phyloP scores from a whole-genome alignment of 495 filamentous ascomycete species.

The Aspergillus kassunensis region DNA sequence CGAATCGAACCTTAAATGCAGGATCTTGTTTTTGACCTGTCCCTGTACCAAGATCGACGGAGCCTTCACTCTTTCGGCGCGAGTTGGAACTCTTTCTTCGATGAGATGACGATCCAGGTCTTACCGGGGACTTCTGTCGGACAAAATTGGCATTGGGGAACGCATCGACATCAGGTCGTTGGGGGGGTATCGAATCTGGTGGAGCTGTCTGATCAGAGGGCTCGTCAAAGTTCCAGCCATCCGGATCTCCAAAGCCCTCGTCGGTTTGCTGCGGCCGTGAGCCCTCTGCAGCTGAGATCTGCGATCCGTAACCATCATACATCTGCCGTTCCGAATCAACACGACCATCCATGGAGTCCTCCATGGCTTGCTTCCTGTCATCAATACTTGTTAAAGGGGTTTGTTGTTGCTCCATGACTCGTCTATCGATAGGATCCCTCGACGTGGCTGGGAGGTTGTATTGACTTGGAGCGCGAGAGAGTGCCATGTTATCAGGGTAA shows the following conservation, averaged over 20 bases:
- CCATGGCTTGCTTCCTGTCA: constrained; percentile 32
- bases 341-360: constrained; percentile 51
- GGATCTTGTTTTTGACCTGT: constrained; percentile 50
- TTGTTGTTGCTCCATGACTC: constrained; percentile 36
- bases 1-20: constrained; percentile 89
- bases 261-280: constrained; percentile 28
- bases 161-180: constrained; percentile 74
- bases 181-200: constrained; percentile 49
- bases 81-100: constrained; percentile 78
- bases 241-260: constrained; percentile 52
- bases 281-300: constrained; percentile 39
- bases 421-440: constrained; percentile 34
- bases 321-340: constrained; percentile 53
- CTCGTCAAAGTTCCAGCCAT: constrained; percentile 94
- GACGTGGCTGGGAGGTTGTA: constrained; percentile 22
- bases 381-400: constrained; percentile 35
- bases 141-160: constrained; percentile 82
- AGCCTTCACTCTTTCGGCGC: constrained; percentile 54
- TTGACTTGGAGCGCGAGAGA: constrained; percentile 34
- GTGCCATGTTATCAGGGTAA: constrained; percentile 39
- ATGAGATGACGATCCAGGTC: constrained; percentile 62
- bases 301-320: constrained; percentile 52
- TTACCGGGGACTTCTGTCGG: constrained; percentile 69
- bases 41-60: constrained; percentile 39
- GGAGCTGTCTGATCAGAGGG: constrained; percentile 37